Percentiles rank a stretch among this genome's conserved stretches.
phyloP scores from a whole-genome alignment of 257 asterid genomes.

The Anisodus tanguticus region DNA sequence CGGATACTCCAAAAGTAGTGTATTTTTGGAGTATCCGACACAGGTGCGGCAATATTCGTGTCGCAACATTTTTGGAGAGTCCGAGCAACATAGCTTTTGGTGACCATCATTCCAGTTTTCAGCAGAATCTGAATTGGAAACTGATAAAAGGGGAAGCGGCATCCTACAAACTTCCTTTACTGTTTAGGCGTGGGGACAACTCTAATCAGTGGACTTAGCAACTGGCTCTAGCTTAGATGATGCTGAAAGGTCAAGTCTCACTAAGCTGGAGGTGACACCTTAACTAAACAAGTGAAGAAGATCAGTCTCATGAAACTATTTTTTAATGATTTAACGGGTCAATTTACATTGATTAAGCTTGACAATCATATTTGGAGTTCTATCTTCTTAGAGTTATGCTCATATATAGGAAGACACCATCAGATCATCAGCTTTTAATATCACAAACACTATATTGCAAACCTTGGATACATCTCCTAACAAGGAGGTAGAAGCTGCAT shows the following conservation, averaged over 20 bases:
- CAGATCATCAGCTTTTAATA: conserved; percentile 2
- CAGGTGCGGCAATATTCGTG: too few relatives aligned
- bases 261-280: neutral
- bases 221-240: conserved; percentile 10
- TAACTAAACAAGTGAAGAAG: neutral
- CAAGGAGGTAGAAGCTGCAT: neutral
- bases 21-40: too few relatives aligned
- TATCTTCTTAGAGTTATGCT: neutral
- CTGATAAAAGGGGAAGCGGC: neutral
- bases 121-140: neutral
- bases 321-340: neutral
- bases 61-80: too few relatives aligned
- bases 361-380: neutral
- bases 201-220: neutral
- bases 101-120: neutral
- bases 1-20: too few relatives aligned
- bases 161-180: neutral
- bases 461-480: neutral
- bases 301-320: neutral
- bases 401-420: neutral
- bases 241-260: neutral
- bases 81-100: neutral
- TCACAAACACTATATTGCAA: neutral
- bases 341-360: neutral
- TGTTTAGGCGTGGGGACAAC: neutral